Base-by-base conservation (phyloP, 1,284 basidiomycete species). In the Hypsizygus ulmarius region DNA sequence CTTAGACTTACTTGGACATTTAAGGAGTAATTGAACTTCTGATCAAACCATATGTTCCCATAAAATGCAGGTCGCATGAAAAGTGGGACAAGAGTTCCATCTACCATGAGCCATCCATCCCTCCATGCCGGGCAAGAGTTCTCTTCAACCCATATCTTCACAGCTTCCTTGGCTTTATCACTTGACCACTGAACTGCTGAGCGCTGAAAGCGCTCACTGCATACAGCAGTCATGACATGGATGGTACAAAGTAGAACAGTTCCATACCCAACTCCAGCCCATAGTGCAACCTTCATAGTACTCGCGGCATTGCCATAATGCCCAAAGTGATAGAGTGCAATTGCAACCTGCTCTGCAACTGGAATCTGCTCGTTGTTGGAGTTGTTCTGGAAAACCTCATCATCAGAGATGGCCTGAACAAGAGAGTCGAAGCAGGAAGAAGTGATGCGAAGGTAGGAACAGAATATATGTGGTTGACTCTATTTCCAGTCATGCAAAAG, bases 11-110 rank as follows among this genome's bases (percentile, higher is more conserved):
- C 65, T 57, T 70, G 62, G 12, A 66, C 37, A 50, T 68, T 70
- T 11, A 68, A 21, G 0, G 64, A 68, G 35, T 70, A 70, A 33
- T 65, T 65, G 16, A 45, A 58, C 47, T 71, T 71, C 8, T 63
- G 39, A 47, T 67, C 62, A 53, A 59, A 69, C 28, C 52, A 71
- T 7, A 43, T 57, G 14, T 69, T 59, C 3, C 69, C 66, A 54
- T 49, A 63, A 30, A 43, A 60, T 5, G 15, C 47, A 3, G 68
- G 68, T 5, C 52, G 30, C 1, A 49, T 37, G 43, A 43, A 61
- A 1, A 71, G 50, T 6, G 62, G 61, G 7, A 67, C 53, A 2
- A 67, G 43, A 49, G 68, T 68, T 2, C 68, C 64, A 54, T 69
- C 65, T 10, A 66, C 65, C 52, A 68, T 59, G 35, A 53, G 53